These are phyloP conservation scores for Tephrocybe rancida DNA, from an alignment of 768 basidiomycete genomes.

Conservation along the genomic window DNA sequence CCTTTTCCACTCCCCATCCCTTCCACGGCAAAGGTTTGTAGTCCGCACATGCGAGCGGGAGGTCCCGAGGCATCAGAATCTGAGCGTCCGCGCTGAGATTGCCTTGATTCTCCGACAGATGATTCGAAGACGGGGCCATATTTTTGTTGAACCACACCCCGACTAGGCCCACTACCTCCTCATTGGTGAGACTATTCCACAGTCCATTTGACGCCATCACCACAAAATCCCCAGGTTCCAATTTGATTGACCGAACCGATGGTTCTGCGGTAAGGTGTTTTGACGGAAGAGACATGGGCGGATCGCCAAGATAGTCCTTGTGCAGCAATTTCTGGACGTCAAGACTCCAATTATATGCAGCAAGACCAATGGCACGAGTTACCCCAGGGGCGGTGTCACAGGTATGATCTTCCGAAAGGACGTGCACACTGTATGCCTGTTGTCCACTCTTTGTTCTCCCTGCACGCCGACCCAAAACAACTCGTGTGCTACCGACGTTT, in stretches of 20 bases:
- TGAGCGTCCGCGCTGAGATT: background rate
- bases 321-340: conserved; percentile 1
- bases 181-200: conserved; percentile 54
- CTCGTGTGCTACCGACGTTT: too few species aligned
- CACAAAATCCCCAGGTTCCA: conserved; percentile 52
- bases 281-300: background rate
- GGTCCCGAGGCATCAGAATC: conserved; percentile 20
- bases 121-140: background rate
- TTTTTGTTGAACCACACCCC: conserved; percentile 42
- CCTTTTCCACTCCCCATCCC: conserved; percentile 38
- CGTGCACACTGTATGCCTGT: background rate
- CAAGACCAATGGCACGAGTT: conserved; percentile 1
- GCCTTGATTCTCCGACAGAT: background rate
- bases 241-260: conserved; percentile 42
- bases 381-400: background rate
- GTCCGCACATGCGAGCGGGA: conserved; percentile 29
- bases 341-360: conserved; percentile 4
- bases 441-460: background rate
- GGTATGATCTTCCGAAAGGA: conserved; percentile 2
- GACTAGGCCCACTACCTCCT: conserved; percentile 58
- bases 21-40: conserved; percentile 36
- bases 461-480: too few species aligned
- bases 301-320: conserved; percentile 2
- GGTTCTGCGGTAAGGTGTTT: conserved; percentile 29
- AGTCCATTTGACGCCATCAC: conserved; percentile 56